phyloP scores from a whole-genome alignment of 2,329 filamentous ascomycete species.

The Coniella vitis region DNA sequence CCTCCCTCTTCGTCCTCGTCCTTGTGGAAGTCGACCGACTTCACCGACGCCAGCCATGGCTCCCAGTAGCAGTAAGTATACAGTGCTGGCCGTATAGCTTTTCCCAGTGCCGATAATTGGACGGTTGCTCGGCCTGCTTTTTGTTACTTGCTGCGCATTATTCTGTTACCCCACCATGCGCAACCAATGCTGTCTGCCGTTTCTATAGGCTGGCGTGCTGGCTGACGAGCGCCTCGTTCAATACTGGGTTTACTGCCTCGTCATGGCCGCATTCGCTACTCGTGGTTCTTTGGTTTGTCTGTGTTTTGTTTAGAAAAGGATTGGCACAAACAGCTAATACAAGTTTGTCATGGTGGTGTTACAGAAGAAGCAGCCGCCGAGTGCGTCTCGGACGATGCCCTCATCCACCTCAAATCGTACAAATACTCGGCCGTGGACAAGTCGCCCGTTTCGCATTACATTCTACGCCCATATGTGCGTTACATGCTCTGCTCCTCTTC shows the following conservation, averaged over 20 bases:
- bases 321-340: slow-evolving; percentile 1
- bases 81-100: not conserved
- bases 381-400: slow-evolving; percentile 81
- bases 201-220: not conserved
- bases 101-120: too few species aligned
- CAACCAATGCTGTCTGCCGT: not conserved
- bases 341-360: not conserved
- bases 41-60: slow-evolving; percentile 10
- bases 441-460: slow-evolving; percentile 86
- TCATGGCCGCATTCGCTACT: not conserved
- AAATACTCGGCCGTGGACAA: slow-evolving; percentile 98
- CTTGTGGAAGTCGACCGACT: slow-evolving; percentile 2
- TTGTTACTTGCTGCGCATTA: not conserved
- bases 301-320: slow-evolving; percentile 4
- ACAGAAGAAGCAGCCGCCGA: slow-evolving; percentile 53
- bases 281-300: too few species aligned
- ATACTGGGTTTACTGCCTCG: not conserved
- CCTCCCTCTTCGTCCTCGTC: not conserved
- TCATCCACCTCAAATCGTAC: slow-evolving; percentile 88
- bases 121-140: not conserved
- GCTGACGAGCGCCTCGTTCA: not conserved
- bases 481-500: slow-evolving; percentile 7
- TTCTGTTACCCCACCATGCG: slow-evolving; percentile 1
- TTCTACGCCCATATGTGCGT: slow-evolving; percentile 90
- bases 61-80: slow-evolving; percentile 14